Percentiles rank a stretch among this genome's conserved stretches.
Evolutionary conservation across 106 monocot species (phyloP).

Genomic region (Phalaenopsis aphrodite): DNA sequence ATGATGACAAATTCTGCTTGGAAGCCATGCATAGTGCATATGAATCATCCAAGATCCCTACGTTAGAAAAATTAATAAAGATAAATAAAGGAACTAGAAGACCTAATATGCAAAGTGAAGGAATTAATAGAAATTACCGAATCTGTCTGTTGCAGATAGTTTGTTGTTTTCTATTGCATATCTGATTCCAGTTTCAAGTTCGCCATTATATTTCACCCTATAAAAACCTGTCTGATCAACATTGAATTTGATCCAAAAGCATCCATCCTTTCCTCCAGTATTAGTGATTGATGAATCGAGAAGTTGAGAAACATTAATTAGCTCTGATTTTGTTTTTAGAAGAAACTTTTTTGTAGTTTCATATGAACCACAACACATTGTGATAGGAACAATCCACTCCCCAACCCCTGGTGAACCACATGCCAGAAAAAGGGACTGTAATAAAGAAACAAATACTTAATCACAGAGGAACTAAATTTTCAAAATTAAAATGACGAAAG

Average conservation of each 20-base stretch:
- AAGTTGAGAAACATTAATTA: no score
- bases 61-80: no score
- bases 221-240: conserved; percentile 92
- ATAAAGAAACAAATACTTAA: conserved; percentile 8
- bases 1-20: no score
- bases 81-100: conserved; percentile 1
- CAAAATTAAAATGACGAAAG: neutral
- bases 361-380: no score
- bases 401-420: conserved; percentile 67
- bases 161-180: conserved; percentile 59
- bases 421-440: conserved; percentile 81
- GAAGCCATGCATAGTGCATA: no score
- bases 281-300: conserved; percentile 13
- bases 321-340: no score
- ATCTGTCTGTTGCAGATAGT: conserved; percentile 70
- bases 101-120: neutral
- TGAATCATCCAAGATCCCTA: no score
- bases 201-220: conserved; percentile 82
- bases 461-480: neutral
- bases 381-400: no score
- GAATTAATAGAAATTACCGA: conserved; percentile 37
- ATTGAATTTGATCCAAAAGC: conserved; percentile 82
- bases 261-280: conserved; percentile 15
- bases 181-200: conserved; percentile 60
- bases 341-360: no score